Evolutionary conservation across 2,329 filamentous ascomycete species (phyloP).

Genomic region (Tolypocladium ophioglossoides): DNA sequence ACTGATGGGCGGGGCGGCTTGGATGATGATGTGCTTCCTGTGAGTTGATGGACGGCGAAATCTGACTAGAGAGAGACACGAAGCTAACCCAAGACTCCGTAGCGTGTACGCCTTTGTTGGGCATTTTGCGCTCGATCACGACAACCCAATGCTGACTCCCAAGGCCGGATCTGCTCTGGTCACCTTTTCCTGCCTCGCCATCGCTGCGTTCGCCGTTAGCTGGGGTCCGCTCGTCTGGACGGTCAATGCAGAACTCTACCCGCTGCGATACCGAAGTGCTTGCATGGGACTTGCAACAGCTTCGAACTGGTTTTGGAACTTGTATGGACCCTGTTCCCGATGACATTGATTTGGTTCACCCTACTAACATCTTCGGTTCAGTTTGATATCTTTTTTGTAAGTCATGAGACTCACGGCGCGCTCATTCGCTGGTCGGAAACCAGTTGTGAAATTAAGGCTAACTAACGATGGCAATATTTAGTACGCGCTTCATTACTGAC

Average conservation of each 20-base stretch:
- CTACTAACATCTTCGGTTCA: constrained; percentile 5
- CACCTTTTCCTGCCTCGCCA: constrained; percentile 59
- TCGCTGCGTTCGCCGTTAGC: constrained; percentile 55
- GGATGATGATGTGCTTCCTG: constrained; percentile 46
- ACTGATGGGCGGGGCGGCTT: constrained; percentile 51
- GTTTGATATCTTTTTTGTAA: constrained; percentile 36
- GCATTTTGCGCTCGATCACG: constrained; percentile 30
- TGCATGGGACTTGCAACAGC: constrained; percentile 47
- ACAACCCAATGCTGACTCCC: constrained; percentile 32
- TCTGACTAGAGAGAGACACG: neutral
- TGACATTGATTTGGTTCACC: constrained; percentile 11
- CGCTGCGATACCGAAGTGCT: constrained; percentile 41
- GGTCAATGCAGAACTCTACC: constrained; percentile 54
- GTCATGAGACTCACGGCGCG: constrained; percentile 5
- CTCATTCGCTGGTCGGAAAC: neutral
- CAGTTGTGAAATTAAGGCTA: neutral
- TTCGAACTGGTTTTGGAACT: constrained; percentile 57
- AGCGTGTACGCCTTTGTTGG: constrained; percentile 39
- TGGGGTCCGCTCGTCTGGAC: constrained; percentile 64
- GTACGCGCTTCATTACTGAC: constrained; percentile 62
- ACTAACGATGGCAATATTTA: constrained; percentile 12
- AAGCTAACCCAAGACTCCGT: neutral
- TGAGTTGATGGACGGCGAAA: constrained; percentile 3
- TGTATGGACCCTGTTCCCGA: constrained; percentile 26
- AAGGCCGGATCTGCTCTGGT: constrained; percentile 50